Evolutionary conservation across 257 asterid genomes (phyloP), one percentile per base, ranked within the genome.

Genomic region (Lithospermum erythrorhizon): DNA sequence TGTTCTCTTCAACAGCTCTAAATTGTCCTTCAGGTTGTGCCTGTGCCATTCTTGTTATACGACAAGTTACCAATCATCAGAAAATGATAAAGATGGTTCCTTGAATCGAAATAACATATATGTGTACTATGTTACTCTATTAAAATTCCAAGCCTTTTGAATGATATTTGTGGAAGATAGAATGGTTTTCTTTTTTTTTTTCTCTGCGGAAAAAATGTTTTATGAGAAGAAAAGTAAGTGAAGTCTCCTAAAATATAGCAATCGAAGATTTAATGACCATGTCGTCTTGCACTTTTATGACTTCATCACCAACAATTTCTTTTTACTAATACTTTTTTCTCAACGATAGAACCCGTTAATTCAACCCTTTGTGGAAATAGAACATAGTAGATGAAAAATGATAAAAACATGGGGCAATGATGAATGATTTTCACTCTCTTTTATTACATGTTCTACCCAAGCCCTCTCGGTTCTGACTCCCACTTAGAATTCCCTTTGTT

Each of bases 171-270:
- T 32, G 41, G 41, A 32, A 32, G 47, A 35, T 35, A 8, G 14
- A 2, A 32, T 2, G 8, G 2, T 35, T 35, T 35, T 41, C 49
- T 41, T 41, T 41, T 41, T 0, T 13, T 41, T 41, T 11, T 41
- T 13, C 18, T 41, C 0, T 29, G 9, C 2, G 48, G 68, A 32
- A 45, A 53, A 8, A 47, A 5, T 19, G 20, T 22, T 21, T n/a
- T 60, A 14, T 45, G 51, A 55, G 63, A 59, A 63, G 64, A 49
- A 57, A 61, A 62, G 29, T 74, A 65, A 82, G 58, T 68, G 89
- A 57, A 72, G 73, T 68, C 80, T 68, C 90, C 86, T 72, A 41
- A 71, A 68, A 76, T 71, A 6, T 77, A 80, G 86, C 63, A 54
- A 63, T 69, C 30, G 29, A 29, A 21, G 10, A n/a, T 23, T 51